These are phyloP conservation scores for Lodderomyces metapsilosis DNA, from an alignment of 1,139 yeast species.

Conservation along the genomic window DNA sequence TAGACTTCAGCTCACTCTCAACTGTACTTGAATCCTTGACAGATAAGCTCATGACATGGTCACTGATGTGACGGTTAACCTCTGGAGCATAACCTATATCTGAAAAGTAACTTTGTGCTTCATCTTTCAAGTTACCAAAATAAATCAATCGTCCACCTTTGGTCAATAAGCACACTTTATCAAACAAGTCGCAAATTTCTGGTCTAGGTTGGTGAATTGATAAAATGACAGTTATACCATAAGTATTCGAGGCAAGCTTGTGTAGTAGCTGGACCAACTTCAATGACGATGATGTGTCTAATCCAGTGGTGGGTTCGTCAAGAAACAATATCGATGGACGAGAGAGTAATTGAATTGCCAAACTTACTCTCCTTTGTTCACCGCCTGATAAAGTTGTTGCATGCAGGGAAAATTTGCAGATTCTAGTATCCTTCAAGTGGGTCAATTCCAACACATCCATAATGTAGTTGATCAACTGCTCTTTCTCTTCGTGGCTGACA, in stretches of 20 bases:
- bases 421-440: conserved; percentile 57
- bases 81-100: conserved; percentile 4
- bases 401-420: conserved; percentile 44
- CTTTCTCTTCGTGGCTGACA: conserved; percentile 40
- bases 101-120: conserved; percentile 53
- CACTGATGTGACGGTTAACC: conserved; percentile 39
- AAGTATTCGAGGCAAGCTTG: conserved; percentile 44
- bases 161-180: conserved; percentile 68
- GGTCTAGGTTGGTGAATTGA: conserved; percentile 86
- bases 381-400: conserved; percentile 73
- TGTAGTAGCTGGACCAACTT: conserved; percentile 63
- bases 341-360: conserved; percentile 74
- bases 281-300: conserved; percentile 77
- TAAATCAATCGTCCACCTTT: conserved; percentile 64
- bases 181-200: conserved; percentile 67
- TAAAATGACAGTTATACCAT: conserved; percentile 69
- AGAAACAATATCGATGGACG: conserved; percentile 75
- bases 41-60: conserved; percentile 65
- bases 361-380: conserved; percentile 73
- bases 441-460: conserved; percentile 59
- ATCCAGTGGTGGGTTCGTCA: conserved; percentile 89
- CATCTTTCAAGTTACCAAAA: conserved; percentile 46
- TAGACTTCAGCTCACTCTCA: conserved; percentile 43
- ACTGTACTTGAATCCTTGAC: conserved; percentile 59
- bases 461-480: conserved; percentile 54